Conservation (phyloP, 2,329 filamentous ascomycete genomes). For the Plenodomus biglobosus region DNA sequence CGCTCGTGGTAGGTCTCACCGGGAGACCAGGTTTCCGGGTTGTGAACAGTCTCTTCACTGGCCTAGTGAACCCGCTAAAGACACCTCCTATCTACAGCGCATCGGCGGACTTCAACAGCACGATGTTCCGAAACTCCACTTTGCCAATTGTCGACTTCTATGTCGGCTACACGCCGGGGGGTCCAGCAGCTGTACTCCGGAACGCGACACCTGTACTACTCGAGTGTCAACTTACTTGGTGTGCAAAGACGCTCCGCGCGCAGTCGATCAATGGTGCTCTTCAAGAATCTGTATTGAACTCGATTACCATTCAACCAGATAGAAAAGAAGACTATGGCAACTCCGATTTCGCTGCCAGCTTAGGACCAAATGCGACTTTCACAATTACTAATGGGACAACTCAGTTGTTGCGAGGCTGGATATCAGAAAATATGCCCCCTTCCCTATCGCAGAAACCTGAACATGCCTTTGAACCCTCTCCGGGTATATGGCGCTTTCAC, state of each 20-base stretch:
- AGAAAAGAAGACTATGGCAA: not conserved
- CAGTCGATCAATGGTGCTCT: slow-evolving; percentile 7
- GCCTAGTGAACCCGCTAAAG: not conserved
- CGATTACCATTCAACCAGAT: slow-evolving; percentile 2
- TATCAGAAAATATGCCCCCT: not conserved
- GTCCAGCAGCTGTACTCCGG: slow-evolving; percentile 1
- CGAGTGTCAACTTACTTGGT: slow-evolving; percentile 22
- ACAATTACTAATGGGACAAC: not conserved
- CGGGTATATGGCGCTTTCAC: slow-evolving; percentile 14
- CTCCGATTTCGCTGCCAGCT: not conserved
- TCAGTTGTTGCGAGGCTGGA: not conserved
- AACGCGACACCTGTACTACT: slow-evolving; percentile 16
- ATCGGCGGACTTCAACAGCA: slow-evolving; percentile 13
- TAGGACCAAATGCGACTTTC: slow-evolving; percentile 1
- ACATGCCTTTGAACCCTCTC: not conserved
- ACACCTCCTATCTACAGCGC: not conserved
- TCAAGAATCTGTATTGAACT: slow-evolving; percentile 1
- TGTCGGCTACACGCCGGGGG: slow-evolving; percentile 15
- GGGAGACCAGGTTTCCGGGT: not conserved
- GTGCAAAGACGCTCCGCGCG: slow-evolving; percentile 9
- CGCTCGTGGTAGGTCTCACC: slow-evolving; percentile 7
- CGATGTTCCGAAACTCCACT: slow-evolving; percentile 5
- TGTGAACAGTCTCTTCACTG: slow-evolving; percentile 2
- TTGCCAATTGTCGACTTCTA: slow-evolving; percentile 17
- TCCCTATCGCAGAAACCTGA: not conserved